Conservation (phyloP, 78 protist genomes). For the Monocercomonoides exilis region DNA sequence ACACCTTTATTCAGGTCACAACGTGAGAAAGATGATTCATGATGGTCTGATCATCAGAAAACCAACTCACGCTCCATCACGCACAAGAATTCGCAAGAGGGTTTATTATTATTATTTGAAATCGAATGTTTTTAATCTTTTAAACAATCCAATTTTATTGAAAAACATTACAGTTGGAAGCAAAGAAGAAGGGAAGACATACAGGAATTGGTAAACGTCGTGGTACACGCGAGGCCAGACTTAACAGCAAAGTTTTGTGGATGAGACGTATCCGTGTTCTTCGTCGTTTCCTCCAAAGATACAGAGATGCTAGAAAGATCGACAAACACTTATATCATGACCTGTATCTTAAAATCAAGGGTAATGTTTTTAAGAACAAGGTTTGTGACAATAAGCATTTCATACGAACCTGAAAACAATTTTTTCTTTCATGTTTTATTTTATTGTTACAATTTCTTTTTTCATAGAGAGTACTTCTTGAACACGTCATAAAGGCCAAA, state of each 20-base stretch:
- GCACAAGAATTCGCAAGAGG: constrained; percentile 65
- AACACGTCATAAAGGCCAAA: constrained; percentile 80
- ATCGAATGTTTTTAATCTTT: too few species aligned
- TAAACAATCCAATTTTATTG: background rate
- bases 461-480: constrained; percentile 76
- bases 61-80: constrained; percentile 79
- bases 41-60: constrained; percentile 85
- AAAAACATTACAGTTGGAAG: constrained; percentile 39
- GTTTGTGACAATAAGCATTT: too few species aligned
- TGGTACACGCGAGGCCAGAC: constrained; percentile 96
- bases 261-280: constrained; percentile 94
- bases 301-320: constrained; percentile 91
- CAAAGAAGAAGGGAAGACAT: constrained; percentile 72
- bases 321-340: constrained; percentile 82
- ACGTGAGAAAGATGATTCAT: constrained; percentile 74
- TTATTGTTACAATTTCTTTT: background rate
- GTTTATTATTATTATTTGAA: background rate
- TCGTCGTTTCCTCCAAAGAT: constrained; percentile 88
- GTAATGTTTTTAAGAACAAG: constrained; percentile 97
- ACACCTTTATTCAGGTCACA: constrained; percentile 34
- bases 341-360: constrained; percentile 89
- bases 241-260: constrained; percentile 92
- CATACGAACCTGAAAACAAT: too few species aligned
- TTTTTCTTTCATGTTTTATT: background rate
- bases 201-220: constrained; percentile 89